These are phyloP conservation scores for Penicillium corylophilum DNA, from an alignment of 2,329 filamentous ascomycete species.

Conservation along the genomic window DNA sequence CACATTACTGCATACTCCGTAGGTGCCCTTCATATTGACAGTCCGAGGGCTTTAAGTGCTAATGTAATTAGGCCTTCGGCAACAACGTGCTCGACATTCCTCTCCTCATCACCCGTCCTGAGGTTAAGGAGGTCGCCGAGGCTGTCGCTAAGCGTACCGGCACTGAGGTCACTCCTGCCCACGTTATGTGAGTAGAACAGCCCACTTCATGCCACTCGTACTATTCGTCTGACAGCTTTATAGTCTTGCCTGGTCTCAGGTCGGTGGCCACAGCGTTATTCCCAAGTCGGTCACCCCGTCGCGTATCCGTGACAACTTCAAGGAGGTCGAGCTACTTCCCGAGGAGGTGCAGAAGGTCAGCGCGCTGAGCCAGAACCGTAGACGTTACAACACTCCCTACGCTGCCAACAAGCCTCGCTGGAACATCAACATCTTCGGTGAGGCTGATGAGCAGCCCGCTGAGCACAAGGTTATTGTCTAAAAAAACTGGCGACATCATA, in stretches of 20 bases:
- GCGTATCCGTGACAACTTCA: slow-evolving; percentile 45
- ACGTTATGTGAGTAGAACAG: slow-evolving; percentile 32
- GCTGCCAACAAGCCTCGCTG: slow-evolving; percentile 51
- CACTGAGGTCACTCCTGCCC: slow-evolving; percentile 34
- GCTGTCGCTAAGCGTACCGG: slow-evolving; percentile 44
- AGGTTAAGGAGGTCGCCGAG: slow-evolving; percentile 64
- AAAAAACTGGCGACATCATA: slow-evolving; percentile 5
- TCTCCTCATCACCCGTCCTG: slow-evolving; percentile 61
- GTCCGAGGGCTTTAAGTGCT: neutral
- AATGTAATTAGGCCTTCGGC: slow-evolving; percentile 49
- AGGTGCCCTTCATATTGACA: slow-evolving; percentile 5
- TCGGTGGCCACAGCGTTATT: slow-evolving; percentile 42
- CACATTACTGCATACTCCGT: slow-evolving; percentile 64
- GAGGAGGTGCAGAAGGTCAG: slow-evolving; percentile 40
- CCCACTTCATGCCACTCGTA: neutral
- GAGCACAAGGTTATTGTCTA: slow-evolving; percentile 49
- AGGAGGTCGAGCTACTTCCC: slow-evolving; percentile 41
- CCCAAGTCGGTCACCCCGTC: slow-evolving; percentile 46
- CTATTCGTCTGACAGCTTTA: slow-evolving; percentile 7
- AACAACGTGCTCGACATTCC: slow-evolving; percentile 62
- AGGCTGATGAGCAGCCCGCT: slow-evolving; percentile 54
- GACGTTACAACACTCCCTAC: slow-evolving; percentile 40
- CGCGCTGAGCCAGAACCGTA: slow-evolving; percentile 32
- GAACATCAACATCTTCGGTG: slow-evolving; percentile 58
- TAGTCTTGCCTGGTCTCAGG: slow-evolving; percentile 41